These are phyloP conservation scores for Amauroascus niger DNA, from an alignment of 2,329 filamentous ascomycete species.

Conservation along the genomic window DNA sequence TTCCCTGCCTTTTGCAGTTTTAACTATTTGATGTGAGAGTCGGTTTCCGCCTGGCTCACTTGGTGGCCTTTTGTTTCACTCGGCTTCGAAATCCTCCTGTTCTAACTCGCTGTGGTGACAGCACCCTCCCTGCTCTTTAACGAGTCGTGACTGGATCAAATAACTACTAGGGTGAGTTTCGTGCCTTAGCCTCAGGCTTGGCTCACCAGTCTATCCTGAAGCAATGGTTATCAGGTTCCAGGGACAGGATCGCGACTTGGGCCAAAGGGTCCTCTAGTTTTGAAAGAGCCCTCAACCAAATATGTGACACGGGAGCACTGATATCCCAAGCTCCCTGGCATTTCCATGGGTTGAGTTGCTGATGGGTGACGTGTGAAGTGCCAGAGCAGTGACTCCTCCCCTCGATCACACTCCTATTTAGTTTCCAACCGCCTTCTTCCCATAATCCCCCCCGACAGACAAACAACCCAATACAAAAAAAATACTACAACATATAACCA, in stretches of 20 bases:
- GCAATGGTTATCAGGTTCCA: too few species aligned
- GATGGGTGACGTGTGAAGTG: neutral
- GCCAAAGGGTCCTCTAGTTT: neutral
- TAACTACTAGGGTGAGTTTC: neutral
- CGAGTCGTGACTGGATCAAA: too few species aligned
- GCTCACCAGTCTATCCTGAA: neutral
- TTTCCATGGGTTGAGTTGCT: neutral
- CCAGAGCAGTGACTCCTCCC: neutral
- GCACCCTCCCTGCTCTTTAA: neutral
- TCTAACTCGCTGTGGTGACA: neutral
- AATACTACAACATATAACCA: neutral
- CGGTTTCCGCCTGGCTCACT: too few species aligned
- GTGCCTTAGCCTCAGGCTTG: neutral
- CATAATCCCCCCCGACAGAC: neutral
- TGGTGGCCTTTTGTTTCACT: too few species aligned
- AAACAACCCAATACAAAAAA: neutral
- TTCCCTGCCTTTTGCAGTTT: too few species aligned
- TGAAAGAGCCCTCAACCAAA: too few species aligned
- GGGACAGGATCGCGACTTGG: neutral
- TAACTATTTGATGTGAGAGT: too few species aligned
- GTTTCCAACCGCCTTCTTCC: neutral
- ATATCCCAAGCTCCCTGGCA: neutral
- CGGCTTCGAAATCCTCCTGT: too few species aligned
- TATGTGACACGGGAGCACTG: neutral
- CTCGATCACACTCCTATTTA: too few species aligned